Percentiles rank a stretch among this genome's conserved stretches.
phyloP scores from a whole-genome alignment of 345 rosid genomes.

The Murraya koenigii region DNA sequence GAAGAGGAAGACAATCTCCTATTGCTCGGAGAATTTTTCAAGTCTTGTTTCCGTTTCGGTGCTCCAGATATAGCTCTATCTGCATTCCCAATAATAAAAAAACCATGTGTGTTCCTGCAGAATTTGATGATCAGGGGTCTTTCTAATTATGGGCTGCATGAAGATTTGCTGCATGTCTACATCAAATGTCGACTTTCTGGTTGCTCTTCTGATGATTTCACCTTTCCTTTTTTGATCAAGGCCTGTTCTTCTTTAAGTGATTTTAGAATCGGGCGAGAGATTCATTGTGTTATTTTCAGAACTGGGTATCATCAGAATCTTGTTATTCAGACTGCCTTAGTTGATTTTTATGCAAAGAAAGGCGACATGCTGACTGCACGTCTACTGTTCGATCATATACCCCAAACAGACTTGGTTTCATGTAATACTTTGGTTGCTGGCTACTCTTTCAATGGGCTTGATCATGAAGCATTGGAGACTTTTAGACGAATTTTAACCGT shows the following conservation, averaged over 20 bases:
- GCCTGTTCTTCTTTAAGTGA: conserved; percentile 38
- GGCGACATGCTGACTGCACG: conserved; percentile 32
- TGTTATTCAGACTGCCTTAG: conserved; percentile 39
- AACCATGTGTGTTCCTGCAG: conserved; percentile 23
- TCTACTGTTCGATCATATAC: conserved; percentile 31
- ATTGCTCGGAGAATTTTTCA: conserved; percentile 28
- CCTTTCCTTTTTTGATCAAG: conserved; percentile 49
- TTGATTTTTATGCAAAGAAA: conserved; percentile 48
- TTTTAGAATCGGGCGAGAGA: conserved; percentile 28
- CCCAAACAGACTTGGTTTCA: conserved; percentile 42
- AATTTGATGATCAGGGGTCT: conserved; percentile 42
- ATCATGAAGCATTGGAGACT: conserved; percentile 31
- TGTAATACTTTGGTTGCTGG: conserved; percentile 57
- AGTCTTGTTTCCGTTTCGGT: conserved; percentile 36
- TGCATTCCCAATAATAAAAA: conserved; percentile 20
- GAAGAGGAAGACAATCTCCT: not conserved
- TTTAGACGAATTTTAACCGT: conserved; percentile 22
- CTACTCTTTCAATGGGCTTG: conserved; percentile 37
- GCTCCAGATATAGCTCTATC: conserved; percentile 34
- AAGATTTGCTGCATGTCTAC: conserved; percentile 34
- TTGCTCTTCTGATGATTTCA: conserved; percentile 35
- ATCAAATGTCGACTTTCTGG: conserved; percentile 24
- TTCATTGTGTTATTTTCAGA: conserved; percentile 46
- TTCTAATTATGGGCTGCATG: conserved; percentile 30
- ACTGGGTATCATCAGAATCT: conserved; percentile 37